Evolutionary conservation across 306 rosid genomes (phyloP).

Genomic region (Amphicarpaea edgeworthii): DNA sequence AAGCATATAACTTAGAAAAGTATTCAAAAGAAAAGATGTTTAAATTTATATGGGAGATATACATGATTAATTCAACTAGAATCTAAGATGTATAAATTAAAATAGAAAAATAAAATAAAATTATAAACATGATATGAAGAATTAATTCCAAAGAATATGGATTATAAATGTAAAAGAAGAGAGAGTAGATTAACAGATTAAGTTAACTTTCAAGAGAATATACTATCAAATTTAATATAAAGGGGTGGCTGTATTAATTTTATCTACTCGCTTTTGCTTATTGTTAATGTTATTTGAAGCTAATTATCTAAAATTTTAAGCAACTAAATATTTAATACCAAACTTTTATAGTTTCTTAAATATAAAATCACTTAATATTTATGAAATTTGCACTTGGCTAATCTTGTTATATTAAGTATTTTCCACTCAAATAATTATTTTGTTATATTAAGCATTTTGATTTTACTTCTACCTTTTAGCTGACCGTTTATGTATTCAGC

Average conservation of each 20-base stretch:
- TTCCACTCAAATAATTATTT: slow-evolving; percentile 18
- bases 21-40: no score
- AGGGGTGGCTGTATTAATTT: slow-evolving; percentile 6
- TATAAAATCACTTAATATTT: not conserved
- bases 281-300: not conserved
- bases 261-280: not conserved
- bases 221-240: slow-evolving; percentile 21
- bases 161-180: slow-evolving; percentile 5
- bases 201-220: slow-evolving; percentile 4
- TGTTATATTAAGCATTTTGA: not conserved
- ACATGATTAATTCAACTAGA: not conserved
- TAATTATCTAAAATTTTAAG: not conserved
- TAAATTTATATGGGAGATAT: no score
- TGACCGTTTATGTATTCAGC: slow-evolving; percentile 58
- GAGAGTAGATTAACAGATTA: not conserved
- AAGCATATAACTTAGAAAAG: not conserved
- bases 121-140: not conserved
- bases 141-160: not conserved
- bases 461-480: slow-evolving; percentile 41
- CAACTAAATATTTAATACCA: slow-evolving; percentile 11
- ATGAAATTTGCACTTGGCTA: not conserved
- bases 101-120: not conserved
- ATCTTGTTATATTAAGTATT: not conserved
- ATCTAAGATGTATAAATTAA: not conserved
- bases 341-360: not conserved